These are phyloP conservation scores for Mycena belliarum DNA, from an alignment of 768 basidiomycete species.

Conservation along the genomic window DNA sequence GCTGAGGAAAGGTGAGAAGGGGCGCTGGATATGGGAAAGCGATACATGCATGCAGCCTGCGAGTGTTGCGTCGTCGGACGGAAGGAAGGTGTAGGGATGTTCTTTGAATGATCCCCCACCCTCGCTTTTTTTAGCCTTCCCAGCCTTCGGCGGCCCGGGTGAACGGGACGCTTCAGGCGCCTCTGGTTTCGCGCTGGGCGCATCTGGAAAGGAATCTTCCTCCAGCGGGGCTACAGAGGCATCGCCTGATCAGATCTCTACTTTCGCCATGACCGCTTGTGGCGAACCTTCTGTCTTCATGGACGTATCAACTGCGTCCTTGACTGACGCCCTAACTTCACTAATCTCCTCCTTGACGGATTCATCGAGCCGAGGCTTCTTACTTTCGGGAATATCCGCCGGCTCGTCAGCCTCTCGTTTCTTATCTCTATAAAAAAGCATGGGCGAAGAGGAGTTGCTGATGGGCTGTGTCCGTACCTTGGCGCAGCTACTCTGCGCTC, in stretches of 20 bases:
- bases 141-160: conserved; percentile 1
- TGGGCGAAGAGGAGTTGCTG: not conserved
- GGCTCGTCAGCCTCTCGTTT: conserved; percentile 54
- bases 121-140: conserved; percentile 23
- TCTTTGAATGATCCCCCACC: conserved; percentile 69
- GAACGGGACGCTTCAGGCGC: not conserved
- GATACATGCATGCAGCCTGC: conserved; percentile 67
- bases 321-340: conserved; percentile 17
- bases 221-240: not conserved
- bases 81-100: conserved; percentile 85
- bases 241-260: not conserved
- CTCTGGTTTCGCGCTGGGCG: not conserved
- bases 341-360: conserved; percentile 24
- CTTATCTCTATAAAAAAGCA: conserved; percentile 32
- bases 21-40: not conserved
- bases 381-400: conserved; percentile 45
- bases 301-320: not conserved
- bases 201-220: not conserved
- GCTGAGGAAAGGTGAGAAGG: conserved; percentile 38
- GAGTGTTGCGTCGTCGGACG: conserved; percentile 69
- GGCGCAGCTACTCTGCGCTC: conserved; percentile 37
- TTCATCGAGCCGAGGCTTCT: conserved; percentile 48
- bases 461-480: conserved; percentile 19
- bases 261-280: not conserved
- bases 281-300: too few relatives aligned